These are phyloP conservation scores for Zymoseptoria pseudotritici DNA, from an alignment of 2,329 filamentous ascomycete genomes.

Conservation along the genomic window DNA sequence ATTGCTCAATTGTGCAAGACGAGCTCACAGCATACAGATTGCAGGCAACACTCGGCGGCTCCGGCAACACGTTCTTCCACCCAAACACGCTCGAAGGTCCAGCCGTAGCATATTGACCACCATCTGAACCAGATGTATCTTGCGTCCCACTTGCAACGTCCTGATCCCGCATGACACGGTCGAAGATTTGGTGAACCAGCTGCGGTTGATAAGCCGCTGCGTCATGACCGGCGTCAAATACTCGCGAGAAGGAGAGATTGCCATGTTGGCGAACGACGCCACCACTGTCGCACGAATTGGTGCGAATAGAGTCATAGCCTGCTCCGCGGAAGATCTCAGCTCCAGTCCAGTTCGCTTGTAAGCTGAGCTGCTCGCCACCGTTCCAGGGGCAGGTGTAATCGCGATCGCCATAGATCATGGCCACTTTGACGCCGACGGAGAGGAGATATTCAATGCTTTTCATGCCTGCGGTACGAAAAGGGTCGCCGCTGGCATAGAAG, in stretches of 20 bases:
- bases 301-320: slow-evolving; percentile 27
- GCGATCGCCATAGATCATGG: slow-evolving; percentile 24
- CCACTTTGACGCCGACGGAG: slow-evolving; percentile 18
- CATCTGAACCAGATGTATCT: slow-evolving; percentile 30
- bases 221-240: slow-evolving; percentile 29
- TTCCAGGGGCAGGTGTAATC: slow-evolving; percentile 26
- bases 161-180: slow-evolving; percentile 42
- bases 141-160: slow-evolving; percentile 50
- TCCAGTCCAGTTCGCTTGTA: slow-evolving; percentile 21
- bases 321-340: slow-evolving; percentile 17
- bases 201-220: slow-evolving; percentile 44
- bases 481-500: slow-evolving; percentile 14
- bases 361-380: slow-evolving; percentile 23
- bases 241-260: slow-evolving; percentile 29
- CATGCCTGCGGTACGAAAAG: slow-evolving; percentile 12
- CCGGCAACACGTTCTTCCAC: slow-evolving; percentile 40
- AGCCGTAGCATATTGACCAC: slow-evolving; percentile 34
- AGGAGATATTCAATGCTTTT: slow-evolving; percentile 23
- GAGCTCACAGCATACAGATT: slow-evolving; percentile 35
- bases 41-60: slow-evolving; percentile 33
- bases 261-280: slow-evolving; percentile 30
- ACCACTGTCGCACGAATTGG: slow-evolving; percentile 21
- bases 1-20: slow-evolving; percentile 41
- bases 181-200: slow-evolving; percentile 48
- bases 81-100: slow-evolving; percentile 34